Base-by-base conservation (phyloP, 2,329 filamentous ascomycete species). In the Talaromyces funiculosus region DNA sequence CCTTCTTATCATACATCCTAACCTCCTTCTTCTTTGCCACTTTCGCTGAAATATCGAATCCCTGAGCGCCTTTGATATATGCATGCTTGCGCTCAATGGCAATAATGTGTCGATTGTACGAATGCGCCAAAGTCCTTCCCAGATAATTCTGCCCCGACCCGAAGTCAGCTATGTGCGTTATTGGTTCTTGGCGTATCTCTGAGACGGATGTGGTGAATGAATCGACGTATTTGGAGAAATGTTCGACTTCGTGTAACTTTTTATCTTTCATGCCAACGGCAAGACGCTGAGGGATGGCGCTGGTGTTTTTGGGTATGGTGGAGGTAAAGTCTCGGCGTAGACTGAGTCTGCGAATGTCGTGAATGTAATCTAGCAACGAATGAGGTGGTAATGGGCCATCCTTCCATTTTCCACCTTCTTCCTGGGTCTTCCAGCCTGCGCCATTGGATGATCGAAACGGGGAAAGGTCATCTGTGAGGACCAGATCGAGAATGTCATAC, bases 91-190 rank as follows among this genome's bases (percentile, higher is more conserved):
- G 90, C 75, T 99, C 94, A 35, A 99, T 91, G 1, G 93, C 94
- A 59, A 97, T 86, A 45, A 97, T 89, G 65, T 92, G 86, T 68
- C 87, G 86, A 69, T 92, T 90, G 76, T 96, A 96, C 0, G 92
- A 92, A 58, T 87, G 82, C 63, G 93, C 93, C 61, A 99, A 80
- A 1, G 90, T 89, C 49, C 94, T 84, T 0, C 94, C 93, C 3
- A 99, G 85, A 70, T 99, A 99, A 71, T 97, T 97, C 73, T 97
- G 93, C 0, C 94, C 94, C 57, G 92, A 96, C 29, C 94, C 94
- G 74, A 97, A 96, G 75, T 99, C 94, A 53, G 97, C 88, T 61
- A 96, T 86, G 76, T 97, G 92, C 0, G 91, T 90, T 62, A 97
- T 86, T 6, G 69, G 66, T 26, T 73, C 68, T 5, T 75, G 67